phyloP scores from a whole-genome alignment of 2,329 filamentous ascomycete genomes.

The Herpomyces periplanetae region DNA sequence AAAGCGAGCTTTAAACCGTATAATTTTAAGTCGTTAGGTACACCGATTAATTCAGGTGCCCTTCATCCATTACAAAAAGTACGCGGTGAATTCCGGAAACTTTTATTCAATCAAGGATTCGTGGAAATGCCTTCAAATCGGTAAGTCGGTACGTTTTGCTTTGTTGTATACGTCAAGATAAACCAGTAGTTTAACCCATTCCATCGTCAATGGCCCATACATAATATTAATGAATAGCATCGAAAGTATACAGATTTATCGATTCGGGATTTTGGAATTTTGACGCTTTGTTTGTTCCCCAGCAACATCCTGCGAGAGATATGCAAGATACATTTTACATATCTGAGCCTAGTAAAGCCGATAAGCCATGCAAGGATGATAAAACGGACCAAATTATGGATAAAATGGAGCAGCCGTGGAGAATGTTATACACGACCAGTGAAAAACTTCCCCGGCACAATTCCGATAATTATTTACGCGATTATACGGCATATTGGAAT shows the following conservation, averaged over 20 bases:
- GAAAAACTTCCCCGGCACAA: not conserved
- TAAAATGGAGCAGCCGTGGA: constrained; percentile 11
- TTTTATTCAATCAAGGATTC: constrained; percentile 98
- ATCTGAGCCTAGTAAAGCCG: constrained; percentile 41
- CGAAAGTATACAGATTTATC: constrained; percentile 39
- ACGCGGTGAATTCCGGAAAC: constrained; percentile 68
- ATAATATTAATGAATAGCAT: no score
- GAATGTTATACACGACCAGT: constrained; percentile 1
- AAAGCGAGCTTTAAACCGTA: constrained; percentile 53
- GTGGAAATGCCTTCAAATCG: constrained; percentile 85
- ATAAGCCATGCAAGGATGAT: constrained; percentile 19
- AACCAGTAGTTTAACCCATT: constrained; percentile 2
- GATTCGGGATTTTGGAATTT: constrained; percentile 99
- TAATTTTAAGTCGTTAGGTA: constrained; percentile 30
- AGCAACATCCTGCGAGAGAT: constrained; percentile 87
- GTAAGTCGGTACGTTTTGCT: constrained; percentile 6
- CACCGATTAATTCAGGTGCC: constrained; percentile 10
- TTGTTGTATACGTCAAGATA: not conserved
- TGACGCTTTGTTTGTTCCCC: constrained; percentile 74
- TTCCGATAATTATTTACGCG: constrained; percentile 10
- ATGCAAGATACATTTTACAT: constrained; percentile 97
- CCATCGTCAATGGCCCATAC: constrained; percentile 2
- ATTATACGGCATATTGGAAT: constrained; percentile 58
- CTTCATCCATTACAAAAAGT: constrained; percentile 42
- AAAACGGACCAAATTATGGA: constrained; percentile 7